Conservation (phyloP, 345 rosid genomes). For the Isatis tinctoria region DNA sequence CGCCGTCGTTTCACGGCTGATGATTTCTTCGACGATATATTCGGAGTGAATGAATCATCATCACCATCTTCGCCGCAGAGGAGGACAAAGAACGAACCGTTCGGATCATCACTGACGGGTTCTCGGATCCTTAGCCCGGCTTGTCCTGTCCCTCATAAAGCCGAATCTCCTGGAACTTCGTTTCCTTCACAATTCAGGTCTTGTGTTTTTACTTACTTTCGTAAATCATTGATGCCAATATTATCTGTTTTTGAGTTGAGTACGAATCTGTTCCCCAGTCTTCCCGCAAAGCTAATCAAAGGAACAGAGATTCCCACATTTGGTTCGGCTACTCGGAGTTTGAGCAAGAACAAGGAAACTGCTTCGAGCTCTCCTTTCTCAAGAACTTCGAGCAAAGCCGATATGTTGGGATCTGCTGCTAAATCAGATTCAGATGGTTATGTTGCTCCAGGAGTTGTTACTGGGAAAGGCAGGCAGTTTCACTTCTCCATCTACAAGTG, state of each 20-base stretch:
- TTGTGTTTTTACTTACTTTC: not conserved
- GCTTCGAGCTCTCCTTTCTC: constrained; percentile 42
- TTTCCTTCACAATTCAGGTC: constrained; percentile 75
- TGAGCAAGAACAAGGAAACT: constrained; percentile 40
- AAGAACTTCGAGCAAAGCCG: constrained; percentile 41
- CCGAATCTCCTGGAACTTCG: constrained; percentile 44
- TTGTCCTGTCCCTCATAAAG: constrained; percentile 43
- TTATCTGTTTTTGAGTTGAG: not conserved
- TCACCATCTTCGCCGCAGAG: constrained; percentile 38
- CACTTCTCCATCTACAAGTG: constrained; percentile 93
- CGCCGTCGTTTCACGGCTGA: constrained; percentile 40
- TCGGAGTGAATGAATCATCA: constrained; percentile 43
- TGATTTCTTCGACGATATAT: constrained; percentile 79
- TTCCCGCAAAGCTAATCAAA: constrained; percentile 48
- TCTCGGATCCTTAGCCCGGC: constrained; percentile 62
- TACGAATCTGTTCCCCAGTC: constrained; percentile 40
- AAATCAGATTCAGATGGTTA: constrained; percentile 2
- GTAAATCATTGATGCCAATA: not conserved
- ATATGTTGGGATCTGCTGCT: constrained; percentile 23
- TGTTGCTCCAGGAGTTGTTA: constrained; percentile 31
- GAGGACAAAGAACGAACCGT: constrained; percentile 40
- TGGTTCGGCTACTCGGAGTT: constrained; percentile 38
- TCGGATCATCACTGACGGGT: constrained; percentile 43
- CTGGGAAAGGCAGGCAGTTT: constrained; percentile 38
- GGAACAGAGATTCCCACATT: constrained; percentile 51